Base-by-base conservation (phyloP, 176 grass and related monocot species). In the Puccinellia tenuiflora region DNA sequence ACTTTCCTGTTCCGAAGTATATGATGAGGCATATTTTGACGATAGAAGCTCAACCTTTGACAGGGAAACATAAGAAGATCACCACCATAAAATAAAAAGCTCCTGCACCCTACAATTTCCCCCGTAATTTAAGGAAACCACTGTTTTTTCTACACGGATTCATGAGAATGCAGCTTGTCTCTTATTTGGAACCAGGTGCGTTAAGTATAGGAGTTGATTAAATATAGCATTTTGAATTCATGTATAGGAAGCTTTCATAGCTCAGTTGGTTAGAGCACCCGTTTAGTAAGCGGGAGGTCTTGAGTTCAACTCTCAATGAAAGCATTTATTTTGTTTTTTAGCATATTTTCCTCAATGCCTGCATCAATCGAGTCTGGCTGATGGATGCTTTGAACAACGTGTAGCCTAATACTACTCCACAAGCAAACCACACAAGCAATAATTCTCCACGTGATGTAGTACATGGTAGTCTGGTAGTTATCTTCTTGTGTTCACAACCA, bases 221-320 rank as follows among this genome's bases (percentile, higher is more conserved):
- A n/a, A n/a, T n/a, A n/a, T n/a, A n/a, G n/a, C n/a, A n/a, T n/a
- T n/a, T n/a, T n/a, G n/a, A n/a, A n/a, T n/a, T n/a, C n/a, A n/a
- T n/a, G n/a, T n/a, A n/a, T n/a, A n/a, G 0, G 0, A 21, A 22
- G 85, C 86, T 92, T 79, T 90, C 83, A 62, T 93, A 91, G 91
- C 88, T 91, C 91, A 89, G 91, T 93, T 97, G 86, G 86, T 93
- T 97, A 93, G 86, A 93, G 84, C 86, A 91, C 94, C 88, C 86
- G 91, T 91, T 93, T 93, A 91, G 91, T 96, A 91, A 96, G 88
- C 88, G 88, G 94, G 88, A 97, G 86, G 88, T 93, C 84, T 93
- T 91, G 88, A 91, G 88, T 89, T 93, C 81, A 48, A 93, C 86
- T 97, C 91, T 91, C 94, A 93, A 91, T 31, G 81, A 97, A 86